phyloP scores from a whole-genome alignment of 202 grass and related monocot species.

The Hordeum pubiflorum region DNA sequence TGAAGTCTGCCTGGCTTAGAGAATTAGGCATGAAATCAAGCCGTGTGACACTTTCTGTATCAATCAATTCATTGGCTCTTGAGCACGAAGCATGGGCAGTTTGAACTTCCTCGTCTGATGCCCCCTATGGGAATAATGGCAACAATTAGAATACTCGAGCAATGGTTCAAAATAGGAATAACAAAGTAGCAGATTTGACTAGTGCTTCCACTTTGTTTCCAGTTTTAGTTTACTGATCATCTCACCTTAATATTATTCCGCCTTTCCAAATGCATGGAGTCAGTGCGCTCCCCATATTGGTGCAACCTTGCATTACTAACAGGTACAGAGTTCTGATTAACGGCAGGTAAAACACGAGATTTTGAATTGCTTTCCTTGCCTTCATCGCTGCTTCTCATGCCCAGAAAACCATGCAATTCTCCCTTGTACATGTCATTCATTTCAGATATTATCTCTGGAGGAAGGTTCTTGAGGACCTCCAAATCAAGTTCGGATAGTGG shows the following conservation, averaged over 20 bases:
- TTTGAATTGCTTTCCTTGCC: constrained; percentile 29
- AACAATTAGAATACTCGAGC: constrained; percentile 17
- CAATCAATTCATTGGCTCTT: constrained; percentile 35
- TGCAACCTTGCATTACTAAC: constrained; percentile 8
- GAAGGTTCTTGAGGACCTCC: constrained; percentile 82
- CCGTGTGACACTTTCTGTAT: constrained; percentile 6
- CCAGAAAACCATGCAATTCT: constrained; percentile 57
- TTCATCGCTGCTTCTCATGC: constrained; percentile 19
- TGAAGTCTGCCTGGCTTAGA: constrained; percentile 65
- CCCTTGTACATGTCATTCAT: constrained; percentile 87
- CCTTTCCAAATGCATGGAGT: constrained; percentile 9
- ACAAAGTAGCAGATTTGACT: constrained; percentile 4
- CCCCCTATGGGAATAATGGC: constrained; percentile 20
- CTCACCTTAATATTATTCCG: constrained; percentile 30
- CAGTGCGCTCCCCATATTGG: constrained; percentile 2
- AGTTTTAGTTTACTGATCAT: constrained; percentile 8
- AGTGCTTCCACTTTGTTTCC: not conserved
- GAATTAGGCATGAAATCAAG: constrained; percentile 69
- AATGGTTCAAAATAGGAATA: constrained; percentile 23
- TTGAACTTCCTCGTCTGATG: constrained; percentile 26
- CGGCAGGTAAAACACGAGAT: constrained; percentile 16
- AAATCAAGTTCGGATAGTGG: constrained; percentile 71
- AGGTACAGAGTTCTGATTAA: constrained; percentile 11
- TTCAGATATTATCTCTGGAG: constrained; percentile 78
- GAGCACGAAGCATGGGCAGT: constrained; percentile 37